phyloP scores from a whole-genome alignment of 2,329 filamentous ascomycete species.

The Fusarium sublunatum region DNA sequence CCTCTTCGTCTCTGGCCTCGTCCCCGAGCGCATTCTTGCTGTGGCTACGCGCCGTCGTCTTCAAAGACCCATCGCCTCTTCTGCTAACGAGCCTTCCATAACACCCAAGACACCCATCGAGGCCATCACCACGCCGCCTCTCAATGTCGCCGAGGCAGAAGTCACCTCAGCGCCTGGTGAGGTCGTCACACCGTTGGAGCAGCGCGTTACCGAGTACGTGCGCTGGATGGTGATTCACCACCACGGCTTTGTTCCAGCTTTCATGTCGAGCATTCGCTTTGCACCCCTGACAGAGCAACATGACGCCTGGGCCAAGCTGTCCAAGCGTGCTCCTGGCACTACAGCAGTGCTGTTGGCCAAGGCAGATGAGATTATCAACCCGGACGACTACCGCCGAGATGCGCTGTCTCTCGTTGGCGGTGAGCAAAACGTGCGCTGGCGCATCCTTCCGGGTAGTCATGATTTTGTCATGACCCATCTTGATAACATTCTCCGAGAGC shows the following conservation, averaged over 20 bases:
- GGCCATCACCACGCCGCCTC: conserved; percentile 20
- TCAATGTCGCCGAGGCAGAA: conserved; percentile 59
- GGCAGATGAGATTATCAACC: conserved; percentile 64
- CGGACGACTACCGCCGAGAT: conserved; percentile 61
- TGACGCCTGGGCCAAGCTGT: conserved; percentile 61
- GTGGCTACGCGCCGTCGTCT: conserved; percentile 61
- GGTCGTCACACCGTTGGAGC: conserved; percentile 56
- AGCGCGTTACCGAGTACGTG: conserved; percentile 62
- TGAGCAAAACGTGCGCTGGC: conserved; percentile 61
- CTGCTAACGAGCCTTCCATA: conserved; percentile 41
- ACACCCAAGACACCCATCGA: conserved; percentile 46
- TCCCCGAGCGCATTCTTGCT: conserved; percentile 65
- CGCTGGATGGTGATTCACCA: conserved; percentile 69
- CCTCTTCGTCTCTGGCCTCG: conserved; percentile 65
- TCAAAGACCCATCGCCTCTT: conserved; percentile 60
- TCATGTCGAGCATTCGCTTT: conserved; percentile 67
- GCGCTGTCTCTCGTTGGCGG: conserved; percentile 65
- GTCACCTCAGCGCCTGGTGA: conserved; percentile 47
- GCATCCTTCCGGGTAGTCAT: conserved; percentile 65
- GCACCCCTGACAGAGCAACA: conserved; percentile 66
- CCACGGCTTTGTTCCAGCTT: conserved; percentile 68
- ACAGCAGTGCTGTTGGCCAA: conserved; percentile 65
- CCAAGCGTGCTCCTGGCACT: conserved; percentile 55
- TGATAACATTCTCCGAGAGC: conserved; percentile 55
- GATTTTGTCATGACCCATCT: conserved; percentile 72